A percentile compares a stretch with the other conserved stretches of the same genome.
Conservation (phyloP, 768 basidiomycete genomes). For the Leccinum variicolor region DNA sequence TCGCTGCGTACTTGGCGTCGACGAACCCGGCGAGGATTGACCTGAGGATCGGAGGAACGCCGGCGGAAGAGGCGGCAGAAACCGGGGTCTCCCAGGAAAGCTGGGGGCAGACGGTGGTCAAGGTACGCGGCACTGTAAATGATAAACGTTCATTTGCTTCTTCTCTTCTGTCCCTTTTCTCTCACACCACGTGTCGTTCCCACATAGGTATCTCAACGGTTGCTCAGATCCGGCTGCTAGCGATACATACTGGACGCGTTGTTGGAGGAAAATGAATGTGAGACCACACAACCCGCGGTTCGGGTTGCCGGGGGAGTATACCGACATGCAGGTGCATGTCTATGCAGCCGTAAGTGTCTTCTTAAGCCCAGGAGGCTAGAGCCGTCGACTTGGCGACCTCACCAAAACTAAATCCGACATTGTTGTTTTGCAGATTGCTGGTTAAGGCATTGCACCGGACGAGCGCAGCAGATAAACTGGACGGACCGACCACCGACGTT, state of each 20-base stretch:
- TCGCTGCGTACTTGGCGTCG: conserved; percentile 79
- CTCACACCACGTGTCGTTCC: neutral
- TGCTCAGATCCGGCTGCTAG: conserved; percentile 80
- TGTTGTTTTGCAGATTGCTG: conserved; percentile 49
- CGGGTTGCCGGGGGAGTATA: conserved; percentile 61
- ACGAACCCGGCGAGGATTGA: conserved; percentile 83
- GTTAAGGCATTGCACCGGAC: conserved; percentile 67
- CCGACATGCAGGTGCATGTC: conserved; percentile 70
- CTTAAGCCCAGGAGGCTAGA: neutral
- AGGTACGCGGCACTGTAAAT: conserved; percentile 32
- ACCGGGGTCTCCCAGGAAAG: conserved; percentile 35
- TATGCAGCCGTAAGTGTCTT: conserved; percentile 54
- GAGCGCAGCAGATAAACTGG: conserved; percentile 56
- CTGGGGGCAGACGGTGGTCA: conserved; percentile 41
- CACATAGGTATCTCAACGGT: conserved; percentile 64
- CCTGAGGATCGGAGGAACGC: conserved; percentile 72
- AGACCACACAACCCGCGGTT: conserved; percentile 49
- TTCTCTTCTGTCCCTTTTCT: neutral
- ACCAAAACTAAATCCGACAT: neutral
- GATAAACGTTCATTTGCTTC: neutral
- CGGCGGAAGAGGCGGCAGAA: conserved; percentile 50
- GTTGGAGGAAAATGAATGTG: conserved; percentile 62
- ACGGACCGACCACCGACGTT: conserved; percentile 69
- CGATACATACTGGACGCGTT: conserved; percentile 78
- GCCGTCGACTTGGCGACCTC: neutral